phyloP scores from a whole-genome alignment of 2,329 filamentous ascomycete genomes.

The Neoscytalidium dimidiatum region DNA sequence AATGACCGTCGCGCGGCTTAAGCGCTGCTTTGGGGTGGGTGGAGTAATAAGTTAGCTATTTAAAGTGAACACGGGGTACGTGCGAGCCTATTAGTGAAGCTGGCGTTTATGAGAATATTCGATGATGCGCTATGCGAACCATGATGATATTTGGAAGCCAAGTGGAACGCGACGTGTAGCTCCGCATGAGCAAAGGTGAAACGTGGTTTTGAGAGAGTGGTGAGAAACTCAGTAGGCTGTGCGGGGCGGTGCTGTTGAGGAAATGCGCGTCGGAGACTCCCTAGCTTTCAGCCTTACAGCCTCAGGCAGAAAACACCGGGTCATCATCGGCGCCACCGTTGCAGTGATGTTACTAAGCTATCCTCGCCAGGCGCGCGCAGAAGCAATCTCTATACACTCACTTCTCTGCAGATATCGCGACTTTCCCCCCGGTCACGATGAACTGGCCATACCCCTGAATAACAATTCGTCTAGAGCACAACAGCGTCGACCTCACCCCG shows the following conservation, averaged over 20 bases:
- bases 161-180: neutral
- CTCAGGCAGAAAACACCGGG: neutral
- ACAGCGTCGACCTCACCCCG: neutral
- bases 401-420: too few species aligned
- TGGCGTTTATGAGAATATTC: neutral
- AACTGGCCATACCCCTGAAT: constrained; percentile 54
- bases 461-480: neutral
- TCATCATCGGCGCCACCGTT: neutral
- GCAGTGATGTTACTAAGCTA: neutral
- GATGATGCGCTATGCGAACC: neutral
- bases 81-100: neutral
- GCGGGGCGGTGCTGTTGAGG: neutral
- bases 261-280: neutral
- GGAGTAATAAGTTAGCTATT: neutral
- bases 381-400: neutral
- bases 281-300: neutral
- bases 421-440: constrained; percentile 41
- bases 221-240: neutral
- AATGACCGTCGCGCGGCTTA: neutral
- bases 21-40: neutral
- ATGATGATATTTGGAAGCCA: too few species aligned
- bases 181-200: neutral
- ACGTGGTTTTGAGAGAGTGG: neutral
- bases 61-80: neutral
- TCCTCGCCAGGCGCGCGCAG: neutral